Evolutionary conservation across 495 filamentous ascomycete genomes (phyloP), one percentile per base, ranked within the genome.

Genomic region (Physcia stellaris): DNA sequence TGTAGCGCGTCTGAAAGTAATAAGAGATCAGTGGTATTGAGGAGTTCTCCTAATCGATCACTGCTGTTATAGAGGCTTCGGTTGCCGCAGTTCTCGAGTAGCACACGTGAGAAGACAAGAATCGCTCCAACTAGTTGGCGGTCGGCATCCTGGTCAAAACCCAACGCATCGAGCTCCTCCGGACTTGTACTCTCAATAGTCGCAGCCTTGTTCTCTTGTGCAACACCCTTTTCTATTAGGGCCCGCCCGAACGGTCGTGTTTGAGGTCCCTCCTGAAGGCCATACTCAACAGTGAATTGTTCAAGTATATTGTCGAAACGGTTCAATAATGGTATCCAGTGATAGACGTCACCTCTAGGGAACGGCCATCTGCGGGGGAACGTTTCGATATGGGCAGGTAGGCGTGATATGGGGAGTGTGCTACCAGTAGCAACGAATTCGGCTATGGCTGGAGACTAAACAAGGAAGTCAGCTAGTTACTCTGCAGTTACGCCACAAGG

Each of bases 271-370:
- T 77, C 71, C 39, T 75, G 73, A 22, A 99, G 67, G 43, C 71
- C 75, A 61, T 99, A 96, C 49, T 76, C 80, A 24, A 78, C 66
- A 55, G 76, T 85, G 53, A 87, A 80, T 19, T 73, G 70, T 40
- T 92, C 83, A 13, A 96, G 63, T 41, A 95, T 74, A 43, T 71
- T 70, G 59, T 99, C 92, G 58, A 99, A 96, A 42, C 87, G 79
- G 61, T 99, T 88, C 32, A 99, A 65, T 28, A 94, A 69, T 23
- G 83, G 78, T 52, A 96, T 95, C 92, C 92, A 99, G 66, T 99
- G 86, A 52, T 96, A 96, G 30, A 96, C 67, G 50, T 99, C 92
- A 32, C 92, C 92, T 56, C 90, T 72, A n/a, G 87, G 88, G 51
- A 95, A 94, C 19, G 83, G 83, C 92, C 88, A 96, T 71, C 75